Conservation (phyloP, 495 filamentous ascomycete genomes). For the Penicillium canariense region DNA sequence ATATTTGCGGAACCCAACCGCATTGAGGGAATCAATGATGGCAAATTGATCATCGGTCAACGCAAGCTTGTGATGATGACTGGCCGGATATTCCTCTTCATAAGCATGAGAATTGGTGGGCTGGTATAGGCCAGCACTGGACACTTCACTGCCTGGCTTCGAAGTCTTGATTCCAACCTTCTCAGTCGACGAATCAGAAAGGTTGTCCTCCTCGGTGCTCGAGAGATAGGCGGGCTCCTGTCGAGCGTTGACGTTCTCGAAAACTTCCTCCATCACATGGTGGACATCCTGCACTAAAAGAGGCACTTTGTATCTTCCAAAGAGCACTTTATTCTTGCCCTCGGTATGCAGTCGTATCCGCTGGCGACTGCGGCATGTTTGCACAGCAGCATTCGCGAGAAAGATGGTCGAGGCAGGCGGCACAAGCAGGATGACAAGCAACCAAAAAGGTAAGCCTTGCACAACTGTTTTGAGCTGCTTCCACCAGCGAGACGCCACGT, state of each 20-base stretch:
- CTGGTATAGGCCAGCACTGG: not conserved
- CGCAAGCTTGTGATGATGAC: conserved; percentile 61
- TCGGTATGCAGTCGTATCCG: conserved; percentile 74
- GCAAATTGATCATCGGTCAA: conserved; percentile 75
- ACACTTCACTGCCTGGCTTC: not conserved
- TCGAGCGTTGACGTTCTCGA: conserved; percentile 63
- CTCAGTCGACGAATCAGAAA: conserved; percentile 5
- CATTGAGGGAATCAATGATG: conserved; percentile 76
- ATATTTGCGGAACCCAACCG: conserved; percentile 75
- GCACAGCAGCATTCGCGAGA: conserved; percentile 69
- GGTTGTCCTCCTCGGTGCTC: conserved; percentile 10
- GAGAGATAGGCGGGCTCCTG: conserved; percentile 63
- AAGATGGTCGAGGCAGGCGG: conserved; percentile 68
- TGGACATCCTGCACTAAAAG: conserved; percentile 71
- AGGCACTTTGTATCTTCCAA: conserved; percentile 70
- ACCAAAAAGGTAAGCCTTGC: conserved; percentile 51
- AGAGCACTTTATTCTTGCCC: conserved; percentile 62
- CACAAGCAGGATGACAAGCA: conserved; percentile 62
- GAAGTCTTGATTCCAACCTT: not conserved
- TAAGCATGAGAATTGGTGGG: not conserved
- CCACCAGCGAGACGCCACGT: conserved; percentile 28
- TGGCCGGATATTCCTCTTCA: not conserved
- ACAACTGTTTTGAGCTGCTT: conserved; percentile 31
- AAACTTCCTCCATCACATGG: conserved; percentile 68
- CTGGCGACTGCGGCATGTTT: conserved; percentile 66